These are phyloP conservation scores for Saccharomycopsis sp. DNA, from an alignment of 805 yeast genomes.

Conservation along the genomic window DNA sequence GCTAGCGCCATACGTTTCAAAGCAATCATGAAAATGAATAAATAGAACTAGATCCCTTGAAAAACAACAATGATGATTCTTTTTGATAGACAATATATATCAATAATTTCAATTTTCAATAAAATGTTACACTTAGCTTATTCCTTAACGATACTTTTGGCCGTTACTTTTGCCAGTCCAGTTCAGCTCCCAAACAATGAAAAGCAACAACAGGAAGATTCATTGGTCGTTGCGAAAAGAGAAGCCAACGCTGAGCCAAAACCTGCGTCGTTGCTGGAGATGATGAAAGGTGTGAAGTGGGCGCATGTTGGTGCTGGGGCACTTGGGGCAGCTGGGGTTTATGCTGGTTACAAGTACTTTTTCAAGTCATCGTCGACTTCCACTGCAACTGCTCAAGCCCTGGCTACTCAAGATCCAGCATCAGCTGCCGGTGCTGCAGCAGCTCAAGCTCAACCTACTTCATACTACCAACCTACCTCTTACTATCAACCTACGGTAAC, in stretches of 20 bases:
- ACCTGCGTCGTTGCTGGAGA: too few species aligned
- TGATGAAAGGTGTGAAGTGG: background rate
- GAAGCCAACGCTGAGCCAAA: background rate
- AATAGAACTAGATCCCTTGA: too few species aligned
- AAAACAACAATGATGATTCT: too few species aligned
- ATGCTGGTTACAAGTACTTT: background rate
- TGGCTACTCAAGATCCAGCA: slow-evolving; percentile 1
- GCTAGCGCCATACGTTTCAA: too few species aligned
- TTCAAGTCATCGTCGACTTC: background rate
- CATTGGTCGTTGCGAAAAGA: background rate
- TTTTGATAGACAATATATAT: background rate
- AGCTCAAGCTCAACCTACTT: background rate
- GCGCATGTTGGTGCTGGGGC: slow-evolving; percentile 1
- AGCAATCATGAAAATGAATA: too few species aligned
- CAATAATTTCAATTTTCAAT: background rate
- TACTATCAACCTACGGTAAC: background rate
- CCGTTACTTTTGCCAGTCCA: background rate
- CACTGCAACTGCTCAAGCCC: slow-evolving; percentile 1
- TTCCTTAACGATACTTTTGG: background rate
- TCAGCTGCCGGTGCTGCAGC: slow-evolving; percentile 3
- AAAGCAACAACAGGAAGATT: background rate
- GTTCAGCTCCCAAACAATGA: background rate
- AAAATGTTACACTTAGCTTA: background rate
- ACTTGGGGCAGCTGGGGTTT: slow-evolving; percentile 7
- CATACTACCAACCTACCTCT: too few species aligned